A percentile compares a stretch with the other conserved stretches of the same genome.
phyloP scores from a whole-genome alignment of 176 grass and related monocot species.

The Thalia dealbata region DNA sequence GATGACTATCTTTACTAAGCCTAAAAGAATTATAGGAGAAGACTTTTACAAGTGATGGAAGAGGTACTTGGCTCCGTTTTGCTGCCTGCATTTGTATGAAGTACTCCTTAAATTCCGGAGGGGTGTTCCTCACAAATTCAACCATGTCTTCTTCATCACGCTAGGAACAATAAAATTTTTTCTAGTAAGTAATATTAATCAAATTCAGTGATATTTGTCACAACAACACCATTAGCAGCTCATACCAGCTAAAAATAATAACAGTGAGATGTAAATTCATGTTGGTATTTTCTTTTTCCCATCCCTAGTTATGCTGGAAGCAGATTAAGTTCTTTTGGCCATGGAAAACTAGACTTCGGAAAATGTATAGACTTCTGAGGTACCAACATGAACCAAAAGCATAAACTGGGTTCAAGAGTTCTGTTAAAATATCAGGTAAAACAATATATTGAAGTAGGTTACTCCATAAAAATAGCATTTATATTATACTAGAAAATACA shows the following conservation, averaged over 20 bases:
- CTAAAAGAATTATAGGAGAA: conserved; percentile 10
- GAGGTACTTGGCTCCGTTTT: conserved; percentile 84
- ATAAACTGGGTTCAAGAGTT: not conserved
- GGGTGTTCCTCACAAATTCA: conserved; percentile 66
- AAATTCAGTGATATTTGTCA: too few relatives aligned
- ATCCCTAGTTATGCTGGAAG: too few relatives aligned
- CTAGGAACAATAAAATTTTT: conserved; percentile 23
- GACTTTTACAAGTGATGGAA: conserved; percentile 53
- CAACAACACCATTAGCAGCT: not conserved
- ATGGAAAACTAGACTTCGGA: too few relatives aligned
- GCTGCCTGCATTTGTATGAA: conserved; percentile 94
- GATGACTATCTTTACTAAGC: not conserved
- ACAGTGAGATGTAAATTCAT: not conserved
- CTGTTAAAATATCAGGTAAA: not conserved
- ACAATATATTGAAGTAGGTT: not conserved
- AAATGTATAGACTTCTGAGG: not conserved
- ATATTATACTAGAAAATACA: not conserved
- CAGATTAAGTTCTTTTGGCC: too few relatives aligned
- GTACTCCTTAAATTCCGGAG: conserved; percentile 79
- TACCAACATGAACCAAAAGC: not conserved
- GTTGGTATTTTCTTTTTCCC: not conserved
- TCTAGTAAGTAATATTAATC: too few relatives aligned
- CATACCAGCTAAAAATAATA: not conserved
- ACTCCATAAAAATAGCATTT: not conserved
- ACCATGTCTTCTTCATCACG: conserved; percentile 79